Percentiles rank a stretch among this genome's conserved stretches.
Evolutionary conservation across 495 filamentous ascomycete genomes (phyloP).

Genomic region (Hypoxylon crocopeplum): DNA sequence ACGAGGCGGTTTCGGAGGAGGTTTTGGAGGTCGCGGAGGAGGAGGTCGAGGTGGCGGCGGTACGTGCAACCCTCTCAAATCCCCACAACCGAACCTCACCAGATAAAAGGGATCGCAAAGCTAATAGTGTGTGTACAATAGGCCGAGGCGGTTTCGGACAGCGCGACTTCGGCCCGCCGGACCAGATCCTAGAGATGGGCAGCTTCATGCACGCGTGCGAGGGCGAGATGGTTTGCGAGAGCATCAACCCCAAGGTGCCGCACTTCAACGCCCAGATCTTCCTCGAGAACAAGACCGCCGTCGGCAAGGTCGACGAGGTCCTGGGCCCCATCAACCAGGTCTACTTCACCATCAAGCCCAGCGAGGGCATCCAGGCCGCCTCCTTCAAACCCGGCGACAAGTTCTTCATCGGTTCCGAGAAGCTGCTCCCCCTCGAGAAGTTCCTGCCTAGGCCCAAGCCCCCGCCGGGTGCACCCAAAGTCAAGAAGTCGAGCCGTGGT

Average conservation of each 20-base stretch:
- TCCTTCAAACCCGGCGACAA: constrained; percentile 97
- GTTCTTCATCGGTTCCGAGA: constrained; percentile 94
- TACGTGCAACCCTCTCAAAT: constrained; percentile 14
- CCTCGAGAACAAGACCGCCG: constrained; percentile 93
- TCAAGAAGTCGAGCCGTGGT: constrained; percentile 63
- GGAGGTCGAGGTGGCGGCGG: constrained; percentile 30
- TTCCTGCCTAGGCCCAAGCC: constrained; percentile 96
- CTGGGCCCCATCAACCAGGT: constrained; percentile 95
- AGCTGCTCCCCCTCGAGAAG: constrained; percentile 91
- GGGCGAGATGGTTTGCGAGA: constrained; percentile 95
- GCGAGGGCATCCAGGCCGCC: constrained; percentile 90
- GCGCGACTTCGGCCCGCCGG: constrained; percentile 62
- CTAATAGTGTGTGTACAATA: constrained; percentile 15
- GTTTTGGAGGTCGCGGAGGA: constrained; percentile 22
- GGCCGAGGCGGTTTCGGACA: constrained; percentile 62
- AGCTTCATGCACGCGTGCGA: constrained; percentile 91
- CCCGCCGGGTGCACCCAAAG: constrained; percentile 65
- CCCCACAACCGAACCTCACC: not conserved
- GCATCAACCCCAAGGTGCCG: constrained; percentile 91
- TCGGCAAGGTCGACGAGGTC: constrained; percentile 95
- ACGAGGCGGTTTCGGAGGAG: constrained; percentile 42
- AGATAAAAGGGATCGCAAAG: not conserved
- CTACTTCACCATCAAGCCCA: constrained; percentile 95
- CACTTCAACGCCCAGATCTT: constrained; percentile 99
- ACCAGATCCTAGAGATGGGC: constrained; percentile 77